A percentile compares a stretch with the other conserved stretches of the same genome.
phyloP scores from a whole-genome alignment of 148 eudicot genomes.

The Hydrangea macrophylla region DNA sequence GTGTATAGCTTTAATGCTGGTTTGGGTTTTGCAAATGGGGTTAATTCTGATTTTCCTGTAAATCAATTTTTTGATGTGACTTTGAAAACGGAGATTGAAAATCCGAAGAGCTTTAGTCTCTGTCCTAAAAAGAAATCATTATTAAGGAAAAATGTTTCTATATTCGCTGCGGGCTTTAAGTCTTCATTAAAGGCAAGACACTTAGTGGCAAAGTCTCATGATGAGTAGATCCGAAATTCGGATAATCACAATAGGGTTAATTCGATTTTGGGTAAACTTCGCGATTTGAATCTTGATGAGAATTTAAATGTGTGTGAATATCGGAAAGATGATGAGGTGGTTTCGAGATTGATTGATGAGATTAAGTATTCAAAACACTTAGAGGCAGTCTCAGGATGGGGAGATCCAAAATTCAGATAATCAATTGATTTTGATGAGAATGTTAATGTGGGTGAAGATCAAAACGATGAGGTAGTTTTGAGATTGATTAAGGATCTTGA shows the following conservation, averaged over 20 bases:
- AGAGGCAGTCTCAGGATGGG: no score
- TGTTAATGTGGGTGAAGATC: no score
- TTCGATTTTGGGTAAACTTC: slow-evolving; percentile 66
- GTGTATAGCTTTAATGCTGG: no score
- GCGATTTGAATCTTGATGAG: slow-evolving; percentile 84
- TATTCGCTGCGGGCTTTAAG: slow-evolving; percentile 91
- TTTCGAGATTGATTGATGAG: slow-evolving; percentile 67
- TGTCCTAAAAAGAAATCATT: slow-evolving; percentile 80
- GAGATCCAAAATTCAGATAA: no score
- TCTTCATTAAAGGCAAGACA: slow-evolving; percentile 62
- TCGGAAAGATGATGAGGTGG: slow-evolving; percentile 86
- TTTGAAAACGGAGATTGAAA: slow-evolving; percentile 79
- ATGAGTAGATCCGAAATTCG: slow-evolving; percentile 36
- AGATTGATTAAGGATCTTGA: slow-evolving; percentile 93
- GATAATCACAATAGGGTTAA: slow-evolving; percentile 67
- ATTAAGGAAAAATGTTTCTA: slow-evolving; percentile 82
- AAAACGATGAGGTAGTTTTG: no score
- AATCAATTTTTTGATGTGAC: no score
- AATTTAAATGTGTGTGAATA: slow-evolving; percentile 65
- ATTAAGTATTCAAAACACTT: no score
- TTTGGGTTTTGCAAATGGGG: no score
- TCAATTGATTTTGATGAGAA: no score
- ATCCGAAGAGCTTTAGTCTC: slow-evolving; percentile 86
- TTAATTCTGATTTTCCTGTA: no score
- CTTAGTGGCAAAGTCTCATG: slow-evolving; percentile 44